Evolutionary conservation across 169 alveolate genomes (phyloP).

Genomic region (Toxoplasma gondii): DNA sequence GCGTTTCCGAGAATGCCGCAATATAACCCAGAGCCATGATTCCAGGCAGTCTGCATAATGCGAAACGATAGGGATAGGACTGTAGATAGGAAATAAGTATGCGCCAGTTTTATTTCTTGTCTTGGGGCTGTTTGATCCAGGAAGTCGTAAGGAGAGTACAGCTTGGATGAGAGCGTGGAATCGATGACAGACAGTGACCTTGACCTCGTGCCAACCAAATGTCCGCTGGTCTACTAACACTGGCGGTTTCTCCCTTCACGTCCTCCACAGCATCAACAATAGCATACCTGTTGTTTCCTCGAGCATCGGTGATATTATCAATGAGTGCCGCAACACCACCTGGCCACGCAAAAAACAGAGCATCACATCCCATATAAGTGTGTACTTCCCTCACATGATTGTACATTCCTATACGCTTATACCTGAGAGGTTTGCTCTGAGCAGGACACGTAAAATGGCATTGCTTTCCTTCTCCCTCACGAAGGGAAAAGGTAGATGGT

Average conservation of each 20-base stretch:
- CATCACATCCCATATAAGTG: too few relatives aligned
- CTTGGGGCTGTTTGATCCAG: neutral
- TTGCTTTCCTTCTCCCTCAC: too few relatives aligned
- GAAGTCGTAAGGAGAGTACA: neutral
- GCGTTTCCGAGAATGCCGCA: constrained; percentile 92
- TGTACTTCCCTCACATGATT: too few relatives aligned
- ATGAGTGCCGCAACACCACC: constrained; percentile 95
- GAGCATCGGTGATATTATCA: constrained; percentile 90
- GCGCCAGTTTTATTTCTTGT: too few relatives aligned
- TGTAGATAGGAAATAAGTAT: too few relatives aligned
- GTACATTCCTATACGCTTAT: too few relatives aligned
- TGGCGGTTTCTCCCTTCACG: neutral
- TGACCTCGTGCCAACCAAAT: neutral
- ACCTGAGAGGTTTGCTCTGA: too few relatives aligned
- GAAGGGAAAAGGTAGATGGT: too few relatives aligned
- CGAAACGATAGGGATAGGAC: neutral
- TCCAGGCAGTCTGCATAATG: constrained; percentile 88
- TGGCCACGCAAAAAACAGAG: neutral
- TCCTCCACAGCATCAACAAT: neutral
- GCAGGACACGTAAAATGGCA: too few relatives aligned
- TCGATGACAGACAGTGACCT: neutral
- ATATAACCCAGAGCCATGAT: constrained; percentile 93
- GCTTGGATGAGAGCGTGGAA: neutral
- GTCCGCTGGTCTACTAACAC: neutral
- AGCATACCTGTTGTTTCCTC: constrained; percentile 84